Base-by-base conservation (phyloP, 2,329 filamentous ascomycete genomes). In the Parastagonospora nodorum region DNA sequence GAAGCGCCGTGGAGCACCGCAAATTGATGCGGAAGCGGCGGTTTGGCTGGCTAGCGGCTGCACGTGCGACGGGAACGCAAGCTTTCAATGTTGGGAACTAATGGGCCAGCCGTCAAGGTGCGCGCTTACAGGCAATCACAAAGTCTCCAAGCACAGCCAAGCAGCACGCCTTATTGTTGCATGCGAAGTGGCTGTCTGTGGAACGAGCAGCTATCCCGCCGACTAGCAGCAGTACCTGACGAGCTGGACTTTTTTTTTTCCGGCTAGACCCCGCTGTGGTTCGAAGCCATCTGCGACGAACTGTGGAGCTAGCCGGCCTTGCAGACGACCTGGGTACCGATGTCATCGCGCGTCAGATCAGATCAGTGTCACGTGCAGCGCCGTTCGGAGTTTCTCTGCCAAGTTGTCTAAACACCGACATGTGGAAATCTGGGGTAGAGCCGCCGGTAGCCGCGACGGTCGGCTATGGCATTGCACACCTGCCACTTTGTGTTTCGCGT, bases 391-490 rank as follows among this genome's bases (percentile, higher is more conserved):
- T 15, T 42, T 19, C 15, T 10, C 9, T 24, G 14, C 40, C 14
- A 24, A 10, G 11, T 15, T 8, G 12, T 10, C 43, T 50, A 40
- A 55, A 51, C 51, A 43, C 49, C 57, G 48, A 37, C 9, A 5
- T n/a, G 35, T 32, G 39, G 35, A 42, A 57, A 50, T 43, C 55
- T 58, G 53, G 58, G 46, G 45, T 30, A 48, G 15, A 59, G 54
- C 61, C 58, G 59, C 50, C 30, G 51, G 48, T 62, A 64, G 42
- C 58, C 61, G 61, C 31, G 10, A n/a, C 46, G 50, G 43, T 48
- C 57, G 53, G 58, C 55, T 55, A 36, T 50, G 29, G 15, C 30
- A 35, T 45, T 16, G 19, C 45, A 44, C 45, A 45, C 41, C 48
- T 37, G 47, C 41, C 45, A 36, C 35, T 35, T 42, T 36, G 33